Percentiles rank a stretch among this genome's conserved stretches.
Evolutionary conservation across 352 stramenopile genomes (phyloP).

Genomic region (Phytophthora brassicae): DNA sequence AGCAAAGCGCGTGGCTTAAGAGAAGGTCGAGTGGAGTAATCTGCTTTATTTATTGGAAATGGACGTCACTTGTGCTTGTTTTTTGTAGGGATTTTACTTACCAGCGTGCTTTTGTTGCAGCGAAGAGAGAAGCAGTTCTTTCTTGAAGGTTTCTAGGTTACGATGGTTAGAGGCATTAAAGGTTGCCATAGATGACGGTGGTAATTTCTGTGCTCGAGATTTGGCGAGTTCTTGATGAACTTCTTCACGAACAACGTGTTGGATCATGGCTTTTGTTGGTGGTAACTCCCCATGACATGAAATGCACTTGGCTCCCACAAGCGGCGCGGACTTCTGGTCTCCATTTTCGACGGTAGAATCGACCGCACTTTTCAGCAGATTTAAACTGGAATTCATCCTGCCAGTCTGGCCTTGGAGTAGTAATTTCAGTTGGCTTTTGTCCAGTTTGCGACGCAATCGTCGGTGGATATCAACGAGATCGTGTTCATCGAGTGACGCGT

Average conservation of each 20-base stretch:
- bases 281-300: constrained; percentile 66
- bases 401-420: constrained; percentile 53
- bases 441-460: constrained; percentile 54
- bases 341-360: constrained; percentile 16
- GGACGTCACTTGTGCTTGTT: constrained; percentile 24
- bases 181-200: constrained; percentile 10
- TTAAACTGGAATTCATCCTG: constrained; percentile 16
- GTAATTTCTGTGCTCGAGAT: constrained; percentile 37
- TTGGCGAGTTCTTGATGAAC: constrained; percentile 66
- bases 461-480: constrained; percentile 66
- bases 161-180: constrained; percentile 68
- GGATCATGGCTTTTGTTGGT: constrained; percentile 64
- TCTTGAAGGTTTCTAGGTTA: constrained; percentile 72
- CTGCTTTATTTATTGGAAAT: constrained; percentile 44
- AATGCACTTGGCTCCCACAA: constrained; percentile 64
- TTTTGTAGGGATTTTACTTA: constrained; percentile 18
- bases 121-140: constrained; percentile 49
- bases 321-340: constrained; percentile 26
- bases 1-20: constrained; percentile 17
- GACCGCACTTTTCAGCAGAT: constrained; percentile 11
- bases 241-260: constrained; percentile 57
- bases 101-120: constrained; percentile 37
- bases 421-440: constrained; percentile 58
- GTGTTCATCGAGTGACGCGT: constrained; percentile 59
- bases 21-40: constrained; percentile 16